Conservation (phyloP, 176 grass and related monocot genomes). For the Lolium perenne region DNA sequence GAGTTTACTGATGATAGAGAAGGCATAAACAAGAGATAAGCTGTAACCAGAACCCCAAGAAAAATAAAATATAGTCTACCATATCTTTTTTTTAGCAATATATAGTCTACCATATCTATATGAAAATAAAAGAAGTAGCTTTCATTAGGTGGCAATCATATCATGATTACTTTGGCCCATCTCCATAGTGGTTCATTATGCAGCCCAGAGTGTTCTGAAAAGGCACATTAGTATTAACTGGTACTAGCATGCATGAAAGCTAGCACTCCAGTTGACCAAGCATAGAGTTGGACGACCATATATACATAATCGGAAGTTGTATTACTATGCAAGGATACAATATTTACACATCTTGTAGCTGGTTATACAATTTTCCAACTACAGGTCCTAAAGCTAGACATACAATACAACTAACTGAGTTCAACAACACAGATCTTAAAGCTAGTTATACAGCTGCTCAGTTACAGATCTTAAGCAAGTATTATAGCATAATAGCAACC, state of each 20-base stretch:
- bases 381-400: not conserved
- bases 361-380: not conserved
- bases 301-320: not conserved
- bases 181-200: slow-evolving; percentile 7
- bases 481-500: not conserved
- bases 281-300: not conserved
- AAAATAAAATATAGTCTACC: not conserved
- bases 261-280: slow-evolving; percentile 8
- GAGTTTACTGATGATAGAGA: not conserved
- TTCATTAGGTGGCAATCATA: not conserved
- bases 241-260: not conserved
- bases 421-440: not conserved
- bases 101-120: not conserved
- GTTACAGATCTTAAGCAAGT: not conserved
- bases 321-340: not conserved
- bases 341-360: not conserved
- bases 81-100: too few species aligned
- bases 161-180: slow-evolving; percentile 2
- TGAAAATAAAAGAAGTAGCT: not conserved
- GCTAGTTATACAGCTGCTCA: not conserved
- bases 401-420: not conserved
- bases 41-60: not conserved
- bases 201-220: slow-evolving; percentile 34
- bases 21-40: not conserved
- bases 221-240: slow-evolving; percentile 17